These are phyloP conservation scores for Ophiostoma quercus DNA, from an alignment of 2,329 filamentous ascomycete species.

Conservation along the genomic window DNA sequence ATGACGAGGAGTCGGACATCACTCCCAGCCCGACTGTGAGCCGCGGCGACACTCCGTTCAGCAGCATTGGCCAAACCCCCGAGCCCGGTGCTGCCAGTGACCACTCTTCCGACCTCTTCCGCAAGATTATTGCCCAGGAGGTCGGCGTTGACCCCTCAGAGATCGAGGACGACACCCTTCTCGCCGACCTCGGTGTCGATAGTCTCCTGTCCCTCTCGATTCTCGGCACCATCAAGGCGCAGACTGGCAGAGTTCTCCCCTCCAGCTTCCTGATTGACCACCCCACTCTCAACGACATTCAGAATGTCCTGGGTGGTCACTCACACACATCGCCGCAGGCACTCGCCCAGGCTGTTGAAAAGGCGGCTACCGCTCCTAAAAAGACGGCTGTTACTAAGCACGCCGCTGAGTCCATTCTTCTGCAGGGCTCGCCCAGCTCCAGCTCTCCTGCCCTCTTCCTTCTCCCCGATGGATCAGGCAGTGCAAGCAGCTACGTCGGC, in stretches of 20 bases:
- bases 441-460: slow-evolving; percentile 48
- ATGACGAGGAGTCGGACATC: slow-evolving; percentile 43
- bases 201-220: slow-evolving; percentile 55
- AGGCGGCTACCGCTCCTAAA: slow-evolving; percentile 29
- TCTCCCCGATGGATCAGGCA: slow-evolving; percentile 52
- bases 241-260: slow-evolving; percentile 50
- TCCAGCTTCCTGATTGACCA: slow-evolving; percentile 58
- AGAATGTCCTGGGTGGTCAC: slow-evolving; percentile 55
- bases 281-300: slow-evolving; percentile 59
- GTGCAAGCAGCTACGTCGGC: slow-evolving; percentile 61
- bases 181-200: slow-evolving; percentile 55
- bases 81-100: slow-evolving; percentile 39
- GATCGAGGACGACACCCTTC: slow-evolving; percentile 48
- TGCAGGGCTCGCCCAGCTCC: slow-evolving; percentile 49
- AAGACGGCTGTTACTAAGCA: slow-evolving; percentile 45
- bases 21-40: slow-evolving; percentile 50
- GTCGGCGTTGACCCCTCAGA: slow-evolving; percentile 67
- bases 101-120: slow-evolving; percentile 42
- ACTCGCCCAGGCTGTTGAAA: slow-evolving; percentile 30
- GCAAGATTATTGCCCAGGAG: slow-evolving; percentile 63
- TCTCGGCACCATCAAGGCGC: slow-evolving; percentile 50
- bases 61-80: slow-evolving; percentile 33
- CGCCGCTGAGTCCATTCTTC: slow-evolving; percentile 44
- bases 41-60: slow-evolving; percentile 46
- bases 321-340: slow-evolving; percentile 31